A percentile compares a stretch with the other conserved stretches of the same genome.
phyloP scores from a whole-genome alignment of 2,329 filamentous ascomycete genomes.

The Pseudogymnoascus verrucosus region DNA sequence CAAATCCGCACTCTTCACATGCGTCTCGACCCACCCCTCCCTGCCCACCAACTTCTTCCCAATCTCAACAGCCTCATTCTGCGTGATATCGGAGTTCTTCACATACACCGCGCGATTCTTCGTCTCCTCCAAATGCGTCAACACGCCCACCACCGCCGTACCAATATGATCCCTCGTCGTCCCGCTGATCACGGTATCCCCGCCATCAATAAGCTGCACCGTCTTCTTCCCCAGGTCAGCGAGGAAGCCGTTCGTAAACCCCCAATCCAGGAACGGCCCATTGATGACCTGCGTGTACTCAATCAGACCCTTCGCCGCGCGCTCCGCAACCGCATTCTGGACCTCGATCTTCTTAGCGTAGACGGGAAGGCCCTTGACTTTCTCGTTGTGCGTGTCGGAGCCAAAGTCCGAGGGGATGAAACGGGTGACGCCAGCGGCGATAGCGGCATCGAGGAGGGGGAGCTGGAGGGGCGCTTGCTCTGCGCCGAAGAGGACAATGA shows the following conservation, averaged over 20 bases:
- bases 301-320: conserved; percentile 35
- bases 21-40: conserved; percentile 22
- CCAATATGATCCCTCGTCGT: conserved; percentile 41
- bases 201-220: conserved; percentile 41
- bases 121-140: conserved; percentile 43
- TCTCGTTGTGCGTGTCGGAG: conserved; percentile 32
- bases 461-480: conserved; percentile 35
- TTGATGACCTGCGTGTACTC: conserved; percentile 48
- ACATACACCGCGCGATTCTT: conserved; percentile 43
- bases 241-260: conserved; percentile 34
- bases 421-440: conserved; percentile 50
- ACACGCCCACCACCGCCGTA: conserved; percentile 40
- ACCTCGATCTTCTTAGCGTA: conserved; percentile 42
- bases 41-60: conserved; percentile 28
- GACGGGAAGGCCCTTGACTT: conserved; percentile 37
- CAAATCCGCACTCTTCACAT: conserved; percentile 13
- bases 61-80: conserved; percentile 32
- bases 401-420: conserved; percentile 54
- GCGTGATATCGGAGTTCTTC: conserved; percentile 37
- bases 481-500: conserved; percentile 40
- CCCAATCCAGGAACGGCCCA: conserved; percentile 54
- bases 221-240: conserved; percentile 36
- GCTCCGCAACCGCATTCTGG: conserved; percentile 34
- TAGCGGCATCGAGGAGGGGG: conserved; percentile 47
- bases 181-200: conserved; percentile 39